Evolutionary conservation across 148 eudicot species (phyloP).

Genomic region (Rhododendron henanense): DNA sequence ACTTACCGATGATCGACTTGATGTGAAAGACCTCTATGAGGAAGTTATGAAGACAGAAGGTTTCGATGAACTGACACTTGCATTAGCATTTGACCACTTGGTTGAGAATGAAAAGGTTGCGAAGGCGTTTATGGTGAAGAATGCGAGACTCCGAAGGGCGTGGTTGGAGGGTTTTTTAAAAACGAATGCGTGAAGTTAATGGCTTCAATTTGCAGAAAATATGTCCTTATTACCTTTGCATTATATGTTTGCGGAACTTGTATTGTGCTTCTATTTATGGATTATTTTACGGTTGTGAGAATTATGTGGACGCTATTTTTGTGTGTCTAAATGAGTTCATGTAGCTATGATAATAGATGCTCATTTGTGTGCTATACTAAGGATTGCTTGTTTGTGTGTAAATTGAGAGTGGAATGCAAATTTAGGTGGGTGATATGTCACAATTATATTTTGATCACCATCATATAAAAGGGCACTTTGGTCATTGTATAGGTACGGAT

Average conservation of each 20-base stretch:
- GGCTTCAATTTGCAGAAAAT: too few relatives aligned
- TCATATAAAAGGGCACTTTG: too few relatives aligned
- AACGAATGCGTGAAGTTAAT: neutral
- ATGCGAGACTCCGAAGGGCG: slow-evolving; percentile 20
- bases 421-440: neutral
- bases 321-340: neutral
- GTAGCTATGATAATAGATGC: neutral
- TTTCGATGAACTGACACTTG: too few relatives aligned
- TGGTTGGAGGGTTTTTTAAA: slow-evolving; percentile 15
- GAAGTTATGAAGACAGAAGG: too few relatives aligned
- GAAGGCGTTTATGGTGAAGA: slow-evolving; percentile 5
- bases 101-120: neutral
- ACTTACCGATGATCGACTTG: too few relatives aligned
- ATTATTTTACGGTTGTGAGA: neutral
- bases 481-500: neutral
- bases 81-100: neutral
- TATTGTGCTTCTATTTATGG: neutral
- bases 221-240: too few relatives aligned
- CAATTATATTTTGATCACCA: too few relatives aligned
- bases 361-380: neutral
- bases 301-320: neutral
- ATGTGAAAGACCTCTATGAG: too few relatives aligned
- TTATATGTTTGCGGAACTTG: too few relatives aligned
- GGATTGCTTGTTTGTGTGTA: neutral
- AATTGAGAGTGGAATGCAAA: too few relatives aligned